Evolutionary conservation across 2,329 filamentous ascomycete genomes (phyloP).

Genomic region (Ophiostoma ips): DNA sequence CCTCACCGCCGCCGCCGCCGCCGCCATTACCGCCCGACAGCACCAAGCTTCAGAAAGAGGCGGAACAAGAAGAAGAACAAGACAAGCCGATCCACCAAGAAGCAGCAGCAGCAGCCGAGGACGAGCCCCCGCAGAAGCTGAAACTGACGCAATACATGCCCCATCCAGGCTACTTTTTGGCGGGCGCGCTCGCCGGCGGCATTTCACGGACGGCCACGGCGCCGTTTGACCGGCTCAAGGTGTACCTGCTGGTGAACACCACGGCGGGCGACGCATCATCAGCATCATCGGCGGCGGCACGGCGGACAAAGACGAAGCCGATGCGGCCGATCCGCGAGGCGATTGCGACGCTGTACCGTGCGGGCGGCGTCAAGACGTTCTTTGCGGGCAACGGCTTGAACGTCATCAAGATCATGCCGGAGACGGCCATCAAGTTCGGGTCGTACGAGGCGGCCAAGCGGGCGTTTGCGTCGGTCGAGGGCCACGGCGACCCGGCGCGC

Average conservation of each 20-base stretch:
- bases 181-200: conserved; percentile 86
- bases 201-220: conserved; percentile 92
- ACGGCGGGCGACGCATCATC: conserved; percentile 25
- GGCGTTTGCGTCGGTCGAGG: conserved; percentile 71
- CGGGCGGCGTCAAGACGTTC: conserved; percentile 75
- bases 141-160: conserved; percentile 56
- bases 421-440: conserved; percentile 96
- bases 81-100: too few relatives aligned
- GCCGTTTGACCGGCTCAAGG: conserved; percentile 90
- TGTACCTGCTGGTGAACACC: conserved; percentile 91
- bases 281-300: conserved; percentile 24
- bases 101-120: neutral
- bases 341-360: conserved; percentile 64
- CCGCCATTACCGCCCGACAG: conserved; percentile 9
- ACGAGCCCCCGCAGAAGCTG: neutral
- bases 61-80: neutral
- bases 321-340: conserved; percentile 59
- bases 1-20: conserved; percentile 5
- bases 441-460: conserved; percentile 94
- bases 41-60: neutral
- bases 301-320: conserved; percentile 48
- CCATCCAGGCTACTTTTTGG: conserved; percentile 93
- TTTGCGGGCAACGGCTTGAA: conserved; percentile 96
- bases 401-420: conserved; percentile 95
- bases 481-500: conserved; percentile 64